phyloP scores from a whole-genome alignment of 768 basidiomycete species.

The Mycena latifolia region DNA sequence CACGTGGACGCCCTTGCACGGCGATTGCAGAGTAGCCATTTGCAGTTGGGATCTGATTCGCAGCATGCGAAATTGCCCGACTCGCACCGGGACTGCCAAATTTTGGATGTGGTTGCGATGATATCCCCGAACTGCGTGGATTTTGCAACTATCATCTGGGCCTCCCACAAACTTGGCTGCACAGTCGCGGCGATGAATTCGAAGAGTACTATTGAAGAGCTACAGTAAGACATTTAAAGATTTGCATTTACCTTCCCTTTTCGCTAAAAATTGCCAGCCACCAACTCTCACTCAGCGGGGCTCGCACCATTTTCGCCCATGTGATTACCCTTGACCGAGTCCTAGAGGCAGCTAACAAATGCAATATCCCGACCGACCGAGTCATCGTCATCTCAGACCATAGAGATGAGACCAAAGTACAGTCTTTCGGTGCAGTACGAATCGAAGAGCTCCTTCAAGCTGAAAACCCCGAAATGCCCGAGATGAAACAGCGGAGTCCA shows the following conservation, averaged over 20 bases:
- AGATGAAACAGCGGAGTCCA: background rate
- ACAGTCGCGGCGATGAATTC: slow-evolving; percentile 7
- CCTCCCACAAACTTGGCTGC: slow-evolving; percentile 17
- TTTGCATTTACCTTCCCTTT: too few relatives aligned
- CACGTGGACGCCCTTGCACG: slow-evolving; percentile 1
- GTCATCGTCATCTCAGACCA: slow-evolving; percentile 2
- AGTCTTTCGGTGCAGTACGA: background rate
- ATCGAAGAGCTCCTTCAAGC: background rate
- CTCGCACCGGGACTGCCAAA: background rate
- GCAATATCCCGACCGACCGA: background rate
- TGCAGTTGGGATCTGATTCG: background rate
- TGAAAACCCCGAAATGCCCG: background rate
- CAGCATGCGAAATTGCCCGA: too few relatives aligned
- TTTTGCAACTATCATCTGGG: slow-evolving; percentile 13
- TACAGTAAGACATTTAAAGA: slow-evolving; percentile 6
- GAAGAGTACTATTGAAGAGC: background rate
- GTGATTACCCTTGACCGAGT: background rate
- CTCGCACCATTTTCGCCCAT: slow-evolving; percentile 1
- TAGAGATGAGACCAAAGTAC: background rate
- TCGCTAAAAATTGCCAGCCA: background rate
- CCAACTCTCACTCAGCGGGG: slow-evolving; percentile 11
- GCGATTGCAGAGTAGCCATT: background rate
- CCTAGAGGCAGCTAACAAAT: background rate
- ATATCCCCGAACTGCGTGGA: slow-evolving; percentile 15
- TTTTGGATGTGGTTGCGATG: slow-evolving; percentile 8